Base-by-base conservation (phyloP, 2,329 filamentous ascomycete species). In the Samsoniella hepiali region DNA sequence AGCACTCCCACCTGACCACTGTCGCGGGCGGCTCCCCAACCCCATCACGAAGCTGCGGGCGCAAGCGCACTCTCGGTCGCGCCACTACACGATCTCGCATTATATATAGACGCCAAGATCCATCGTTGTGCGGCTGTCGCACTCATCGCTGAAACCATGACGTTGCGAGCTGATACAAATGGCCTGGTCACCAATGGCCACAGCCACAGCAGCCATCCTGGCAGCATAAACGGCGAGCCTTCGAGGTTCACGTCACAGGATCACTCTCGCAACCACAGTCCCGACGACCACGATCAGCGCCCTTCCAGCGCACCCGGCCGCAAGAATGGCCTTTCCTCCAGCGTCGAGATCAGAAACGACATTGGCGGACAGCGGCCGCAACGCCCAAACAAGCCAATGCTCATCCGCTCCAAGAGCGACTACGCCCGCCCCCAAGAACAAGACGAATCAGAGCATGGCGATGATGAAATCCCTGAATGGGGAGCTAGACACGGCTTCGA, bases 401-500 rank as follows among this genome's bases (percentile, higher is more conserved):
- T 87, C 22, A 69, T 81, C 58, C 79, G 84, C 60, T 85, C 84
- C 63, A 84, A 82, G 75, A 87, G 83, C 72, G 84, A 87, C 68
- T 81, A 79, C 68, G 77, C 74, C 34, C 73, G 78, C 50, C 79
- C 78, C 32, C 73, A 70, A 62, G 73, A 76, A 44, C 75, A 78
- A 31, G 72, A 78, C 17, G 75, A 79, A 22, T 66, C 74, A 49
- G 79, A 80, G 49, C 72, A 75, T 57, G 69, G 72, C 34, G 79
- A 81, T 15, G 80, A 82, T 3, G 80, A 82, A 49, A 74, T 81
- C 38, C 76, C 77, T 50, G 80, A 82, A 68, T 84, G 82, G 81
- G 84, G 84, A 8, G 83, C 83, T 74, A 86, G 93, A 56, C 93
- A 97, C 78, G 93, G 93, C 55, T 97, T 95, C 80, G 92, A 96